phyloP scores from a whole-genome alignment of 2,329 filamentous ascomycete genomes.

The Penicillium freii region DNA sequence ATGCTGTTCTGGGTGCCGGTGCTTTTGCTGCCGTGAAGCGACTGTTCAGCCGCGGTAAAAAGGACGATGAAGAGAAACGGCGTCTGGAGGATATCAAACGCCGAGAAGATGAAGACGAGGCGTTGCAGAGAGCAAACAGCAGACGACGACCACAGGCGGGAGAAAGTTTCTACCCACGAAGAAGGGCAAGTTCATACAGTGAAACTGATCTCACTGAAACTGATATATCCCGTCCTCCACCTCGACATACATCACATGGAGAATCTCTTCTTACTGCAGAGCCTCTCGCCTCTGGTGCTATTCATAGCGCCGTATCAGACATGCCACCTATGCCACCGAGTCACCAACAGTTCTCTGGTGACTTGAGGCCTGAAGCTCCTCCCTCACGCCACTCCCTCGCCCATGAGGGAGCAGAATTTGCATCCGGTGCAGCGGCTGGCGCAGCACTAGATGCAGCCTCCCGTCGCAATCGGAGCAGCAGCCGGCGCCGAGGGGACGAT shows the following conservation, averaged over 20 bases:
- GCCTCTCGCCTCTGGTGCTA: slow-evolving; percentile 31
- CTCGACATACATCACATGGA: slow-evolving; percentile 31
- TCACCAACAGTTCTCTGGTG: slow-evolving; percentile 40
- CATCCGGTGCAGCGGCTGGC: slow-evolving; percentile 27
- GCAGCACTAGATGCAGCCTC: slow-evolving; percentile 34
- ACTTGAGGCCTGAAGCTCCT: slow-evolving; percentile 24
- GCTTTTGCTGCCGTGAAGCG: slow-evolving; percentile 60
- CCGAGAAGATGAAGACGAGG: slow-evolving; percentile 54
- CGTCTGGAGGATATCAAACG: slow-evolving; percentile 56
- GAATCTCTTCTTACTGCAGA: slow-evolving; percentile 35
- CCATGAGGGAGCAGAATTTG: slow-evolving; percentile 27
- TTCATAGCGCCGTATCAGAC: slow-evolving; percentile 32
- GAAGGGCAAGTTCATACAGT: slow-evolving; percentile 34
- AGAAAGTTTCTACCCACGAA: slow-evolving; percentile 53
- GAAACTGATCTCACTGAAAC: slow-evolving; percentile 41
- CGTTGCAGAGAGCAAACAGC: slow-evolving; percentile 52
- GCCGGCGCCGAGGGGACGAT: slow-evolving; percentile 37
- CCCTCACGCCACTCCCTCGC: slow-evolving; percentile 16
- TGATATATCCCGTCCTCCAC: slow-evolving; percentile 30
- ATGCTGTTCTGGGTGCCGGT: slow-evolving; percentile 65
- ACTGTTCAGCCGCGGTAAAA: slow-evolving; percentile 59
- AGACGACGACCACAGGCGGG: slow-evolving; percentile 64
- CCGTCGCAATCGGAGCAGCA: slow-evolving; percentile 31
- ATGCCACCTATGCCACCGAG: slow-evolving; percentile 43
- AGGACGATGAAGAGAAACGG: slow-evolving; percentile 57